Base-by-base conservation (phyloP, 1,139 yeast species). In the Sugiyamaella japonica region DNA sequence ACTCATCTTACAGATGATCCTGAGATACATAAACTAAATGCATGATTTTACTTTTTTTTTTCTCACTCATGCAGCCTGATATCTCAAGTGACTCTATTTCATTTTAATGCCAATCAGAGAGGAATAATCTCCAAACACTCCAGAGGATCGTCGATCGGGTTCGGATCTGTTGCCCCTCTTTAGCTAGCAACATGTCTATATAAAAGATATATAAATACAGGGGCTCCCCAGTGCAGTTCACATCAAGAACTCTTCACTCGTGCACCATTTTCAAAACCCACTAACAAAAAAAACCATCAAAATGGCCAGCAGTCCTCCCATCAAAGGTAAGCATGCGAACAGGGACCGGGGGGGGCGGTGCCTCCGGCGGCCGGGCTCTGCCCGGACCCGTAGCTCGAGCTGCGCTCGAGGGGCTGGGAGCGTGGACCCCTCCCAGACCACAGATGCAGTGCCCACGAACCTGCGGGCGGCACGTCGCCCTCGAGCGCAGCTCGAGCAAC, bases 51-150 rank as follows among this genome's bases (percentile, higher is more conserved):
- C 41, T 38, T 17, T 15, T 38, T 38, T 23, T 38, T 17, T 23
- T 23, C 7, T 32, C 39, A 17, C 15, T 44, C 48, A 44, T 44
- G 48, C 48, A 44, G 17, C 16, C 9, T 9, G 32, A 29, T 17
- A 20, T 34, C 16, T 13, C 17, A 15, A 7, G 39, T 16, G 39
- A 31, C n/a, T 29, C 34, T n/a, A 34, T 34, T 32, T 20, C 5
- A 20, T 3, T 20, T 32, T 34, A 44, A 44, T 44, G 48, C 48
- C 48, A 32, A 44, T 44, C 29, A 17, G 39, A 40, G 44, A n/a
- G 23, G 44, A 34, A 34, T 34, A 20, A 20, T 20, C 25, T 20
- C 25, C 25, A 20, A 20, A 20, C 16, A 34, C 7, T 29, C 34
- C 10, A 9, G 17, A 13, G n/a, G 17, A 23, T 29, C 36, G n/a